A percentile compares a stretch with the other conserved stretches of the same genome.
These are phyloP conservation scores for Fusarium robinianum DNA, from an alignment of 2,329 filamentous ascomycete genomes.

Conservation along the genomic window DNA sequence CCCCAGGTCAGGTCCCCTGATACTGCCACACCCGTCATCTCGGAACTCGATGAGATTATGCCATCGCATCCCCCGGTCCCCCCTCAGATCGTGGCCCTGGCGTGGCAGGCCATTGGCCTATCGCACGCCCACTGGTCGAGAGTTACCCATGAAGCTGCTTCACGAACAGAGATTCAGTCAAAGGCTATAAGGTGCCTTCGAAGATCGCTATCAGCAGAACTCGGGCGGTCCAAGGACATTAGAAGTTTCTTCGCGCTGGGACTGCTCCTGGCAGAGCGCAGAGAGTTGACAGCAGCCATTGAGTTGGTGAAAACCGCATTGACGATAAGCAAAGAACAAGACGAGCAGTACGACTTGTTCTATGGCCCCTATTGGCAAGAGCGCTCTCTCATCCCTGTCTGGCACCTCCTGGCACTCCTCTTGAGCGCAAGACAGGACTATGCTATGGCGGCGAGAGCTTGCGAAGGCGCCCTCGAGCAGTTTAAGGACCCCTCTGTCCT, in stretches of 20 bases:
- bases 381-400: conserved; percentile 73
- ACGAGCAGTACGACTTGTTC: conserved; percentile 49
- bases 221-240: conserved; percentile 68
- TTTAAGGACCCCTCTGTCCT: conserved; percentile 74
- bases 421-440: conserved; percentile 88
- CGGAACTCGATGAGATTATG: conserved; percentile 40
- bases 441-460: conserved; percentile 76
- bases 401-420: conserved; percentile 88
- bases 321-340: conserved; percentile 58
- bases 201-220: conserved; percentile 70
- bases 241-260: conserved; percentile 81
- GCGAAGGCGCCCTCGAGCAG: conserved; percentile 89
- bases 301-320: conserved; percentile 80
- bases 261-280: conserved; percentile 83
- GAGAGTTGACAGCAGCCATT: conserved; percentile 79
- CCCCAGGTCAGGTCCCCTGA: conserved; percentile 40
- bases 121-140: conserved; percentile 87
- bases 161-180: conserved; percentile 72
- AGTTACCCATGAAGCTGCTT: conserved; percentile 74
- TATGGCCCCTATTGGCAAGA: conserved; percentile 64
- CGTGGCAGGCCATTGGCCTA: conserved; percentile 85
- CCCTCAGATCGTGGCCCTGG: conserved; percentile 65
- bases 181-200: conserved; percentile 78
- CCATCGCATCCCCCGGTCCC: conserved; percentile 53
- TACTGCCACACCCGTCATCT: conserved; percentile 37